These are phyloP conservation scores for Aspergillus fischeri DNA, from an alignment of 2,329 filamentous ascomycete species.

Conservation along the genomic window DNA sequence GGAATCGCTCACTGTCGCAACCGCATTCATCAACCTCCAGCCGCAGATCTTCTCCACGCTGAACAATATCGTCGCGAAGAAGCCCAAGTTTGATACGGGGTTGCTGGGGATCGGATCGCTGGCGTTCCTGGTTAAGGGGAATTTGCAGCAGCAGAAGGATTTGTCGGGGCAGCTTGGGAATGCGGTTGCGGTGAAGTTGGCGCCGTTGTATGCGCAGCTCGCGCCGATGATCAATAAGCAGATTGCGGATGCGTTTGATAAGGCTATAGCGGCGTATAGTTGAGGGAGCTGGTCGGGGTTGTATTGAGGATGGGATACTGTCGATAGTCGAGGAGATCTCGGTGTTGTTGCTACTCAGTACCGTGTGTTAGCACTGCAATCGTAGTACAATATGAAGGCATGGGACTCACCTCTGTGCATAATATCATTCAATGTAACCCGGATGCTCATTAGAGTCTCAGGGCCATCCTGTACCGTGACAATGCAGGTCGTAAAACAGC, in stretches of 20 bases:
- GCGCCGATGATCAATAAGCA: slow-evolving; percentile 13
- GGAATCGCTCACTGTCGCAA: slow-evolving; percentile 12
- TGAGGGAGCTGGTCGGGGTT: too few relatives aligned
- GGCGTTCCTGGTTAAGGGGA: slow-evolving; percentile 12
- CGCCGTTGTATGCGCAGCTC: slow-evolving; percentile 9
- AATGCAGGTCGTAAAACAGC: too few relatives aligned
- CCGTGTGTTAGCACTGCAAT: too few relatives aligned
- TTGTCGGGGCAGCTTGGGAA: slow-evolving; percentile 11
- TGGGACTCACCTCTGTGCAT: too few relatives aligned
- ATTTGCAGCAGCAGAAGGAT: slow-evolving; percentile 12
- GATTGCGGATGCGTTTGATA: slow-evolving; percentile 13
- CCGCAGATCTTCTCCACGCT: slow-evolving; percentile 16
- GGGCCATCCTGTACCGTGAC: too few relatives aligned
- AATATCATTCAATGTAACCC: too few relatives aligned
- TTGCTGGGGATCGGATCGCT: slow-evolving; percentile 15
- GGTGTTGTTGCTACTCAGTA: too few relatives aligned
- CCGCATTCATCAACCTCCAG: slow-evolving; percentile 11
- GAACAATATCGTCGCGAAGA: slow-evolving; percentile 15
- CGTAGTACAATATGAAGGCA: too few relatives aligned
- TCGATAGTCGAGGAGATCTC: too few relatives aligned
- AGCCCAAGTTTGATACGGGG: slow-evolving; percentile 14
- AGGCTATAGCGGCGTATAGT: slow-evolving; percentile 12
- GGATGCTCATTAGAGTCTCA: too few relatives aligned
- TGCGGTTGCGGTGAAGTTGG: slow-evolving; percentile 12
- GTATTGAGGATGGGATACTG: too few relatives aligned